Base-by-base conservation (phyloP, 164 flowering plant species). In the Buxus sempervirens region DNA sequence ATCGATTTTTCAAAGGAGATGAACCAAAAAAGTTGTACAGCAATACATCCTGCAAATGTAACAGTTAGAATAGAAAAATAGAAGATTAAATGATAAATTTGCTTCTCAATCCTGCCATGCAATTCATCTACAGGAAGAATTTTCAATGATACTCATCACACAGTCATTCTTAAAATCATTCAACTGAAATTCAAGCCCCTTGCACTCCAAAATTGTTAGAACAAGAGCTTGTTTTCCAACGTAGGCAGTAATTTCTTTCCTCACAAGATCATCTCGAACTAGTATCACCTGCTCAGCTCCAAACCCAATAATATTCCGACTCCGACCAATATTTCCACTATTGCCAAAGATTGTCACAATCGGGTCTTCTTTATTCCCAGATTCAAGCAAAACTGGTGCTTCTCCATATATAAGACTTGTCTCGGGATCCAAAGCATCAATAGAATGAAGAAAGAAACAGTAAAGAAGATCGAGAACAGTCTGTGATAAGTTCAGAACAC, bases 221-320 rank as follows among this genome's bases (percentile, higher is more conserved):
- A 57, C 60, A 23, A 57, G 60, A 23, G 60, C 60, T 57, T 57
- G 28, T 12, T 57, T 57, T 23, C 60, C 60, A 57, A 23, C 60
- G 22, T 22, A 16, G 25, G 18, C 25, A 8, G 9, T 3, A 55
- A 55, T 55, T n/a, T 23, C 23, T 0, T 14, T 55, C 58, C 58
- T 21, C 8, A 26, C 25, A 3, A 14, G 22, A 57, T 57, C 60
- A 57, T 57, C 60, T 57, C 28, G 13, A 2, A 57, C 60, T 57
- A 23, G 12, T 57, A 57, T 23, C 15, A 57, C 60, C 16, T 23
- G 60, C 24, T 57, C 60, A n/a, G 60, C 60, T 57, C 60, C 60
- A 57, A 57, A 57, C 15, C 60, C 28, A 5, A 23, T 25, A 10
- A 57, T 5, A 23, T 22, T 57, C 27, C 60, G 10, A 16, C 60